Conservation (phyloP, 176 grass and related monocot genomes). For the Aegilops tauschii region DNA sequence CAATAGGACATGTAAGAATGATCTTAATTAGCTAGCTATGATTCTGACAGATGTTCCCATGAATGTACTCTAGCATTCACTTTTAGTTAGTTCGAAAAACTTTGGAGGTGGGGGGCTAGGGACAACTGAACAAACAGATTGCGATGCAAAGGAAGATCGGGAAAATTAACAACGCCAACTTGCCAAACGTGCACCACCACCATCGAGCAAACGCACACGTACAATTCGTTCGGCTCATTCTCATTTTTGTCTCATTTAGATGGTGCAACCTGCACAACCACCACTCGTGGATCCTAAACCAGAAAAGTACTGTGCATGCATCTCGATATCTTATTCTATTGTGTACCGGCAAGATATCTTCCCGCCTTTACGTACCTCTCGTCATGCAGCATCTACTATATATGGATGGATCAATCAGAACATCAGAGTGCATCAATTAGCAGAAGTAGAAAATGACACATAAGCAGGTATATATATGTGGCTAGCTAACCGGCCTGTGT, state of each 20-base stretch:
- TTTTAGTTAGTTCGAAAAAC: background rate
- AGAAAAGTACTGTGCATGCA: background rate
- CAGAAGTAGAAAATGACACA: background rate
- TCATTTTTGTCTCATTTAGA: conserved; percentile 11
- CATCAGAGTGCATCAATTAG: background rate
- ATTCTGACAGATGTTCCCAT: background rate
- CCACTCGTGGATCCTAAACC: conserved; percentile 25
- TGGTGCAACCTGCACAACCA: conserved; percentile 31
- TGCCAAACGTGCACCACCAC: background rate
- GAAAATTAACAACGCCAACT: background rate
- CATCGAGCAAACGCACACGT: background rate
- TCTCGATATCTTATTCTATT: conserved; percentile 5
- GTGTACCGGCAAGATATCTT: background rate
- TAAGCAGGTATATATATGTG: background rate
- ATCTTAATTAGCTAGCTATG: background rate
- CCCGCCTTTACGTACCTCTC: background rate
- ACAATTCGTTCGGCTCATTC: background rate
- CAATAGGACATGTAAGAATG: too few relatives aligned
- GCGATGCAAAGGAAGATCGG: background rate
- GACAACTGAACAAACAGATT: background rate
- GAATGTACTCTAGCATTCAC: background rate
- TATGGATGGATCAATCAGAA: background rate
- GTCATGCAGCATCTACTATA: background rate
- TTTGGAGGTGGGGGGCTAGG: background rate
- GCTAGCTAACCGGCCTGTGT: background rate